A percentile compares a stretch with the other conserved stretches of the same genome.
Evolutionary conservation across 75 land plant genomes (phyloP).

Genomic region (Pseudotsuga menziesii): DNA sequence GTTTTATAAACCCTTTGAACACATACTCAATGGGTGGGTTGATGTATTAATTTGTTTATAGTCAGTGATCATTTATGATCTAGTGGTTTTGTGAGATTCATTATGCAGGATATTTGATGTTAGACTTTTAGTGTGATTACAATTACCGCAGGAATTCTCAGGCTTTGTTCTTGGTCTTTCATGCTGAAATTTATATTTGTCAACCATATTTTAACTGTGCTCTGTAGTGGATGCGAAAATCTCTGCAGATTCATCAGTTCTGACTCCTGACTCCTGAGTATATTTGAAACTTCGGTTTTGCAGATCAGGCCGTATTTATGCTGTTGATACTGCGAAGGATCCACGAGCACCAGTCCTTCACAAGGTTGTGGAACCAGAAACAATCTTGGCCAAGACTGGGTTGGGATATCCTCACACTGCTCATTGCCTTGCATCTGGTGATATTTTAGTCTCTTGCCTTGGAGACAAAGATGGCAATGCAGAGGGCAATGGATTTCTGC

Average conservation of each 20-base stretch:
- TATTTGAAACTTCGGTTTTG: not conserved
- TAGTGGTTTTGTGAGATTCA: not conserved
- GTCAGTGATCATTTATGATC: not conserved
- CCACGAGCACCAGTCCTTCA: constrained; percentile 75
- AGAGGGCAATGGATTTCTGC: constrained; percentile 86
- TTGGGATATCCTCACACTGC: constrained; percentile 93
- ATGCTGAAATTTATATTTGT: not conserved
- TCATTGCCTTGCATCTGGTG: constrained; percentile 96
- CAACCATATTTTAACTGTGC: not conserved
- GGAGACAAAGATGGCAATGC: constrained; percentile 95
- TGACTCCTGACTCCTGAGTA: no score
- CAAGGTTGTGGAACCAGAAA: constrained; percentile 78
- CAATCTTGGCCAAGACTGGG: constrained; percentile 74
- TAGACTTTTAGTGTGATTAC: not conserved
- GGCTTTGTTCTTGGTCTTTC: not conserved
- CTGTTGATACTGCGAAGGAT: constrained; percentile 67
- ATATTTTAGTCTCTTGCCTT: constrained; percentile 87
- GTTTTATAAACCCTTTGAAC: not conserved
- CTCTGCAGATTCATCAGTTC: not conserved
- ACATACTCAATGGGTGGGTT: not conserved
- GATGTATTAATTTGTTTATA: not conserved
- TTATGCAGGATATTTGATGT: not conserved
- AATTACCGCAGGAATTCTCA: not conserved
- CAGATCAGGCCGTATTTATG: constrained; percentile 91
- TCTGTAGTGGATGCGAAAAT: not conserved